Conservation (phyloP, 2,329 filamentous ascomycete species). For the Aspergillus luchuensis region DNA sequence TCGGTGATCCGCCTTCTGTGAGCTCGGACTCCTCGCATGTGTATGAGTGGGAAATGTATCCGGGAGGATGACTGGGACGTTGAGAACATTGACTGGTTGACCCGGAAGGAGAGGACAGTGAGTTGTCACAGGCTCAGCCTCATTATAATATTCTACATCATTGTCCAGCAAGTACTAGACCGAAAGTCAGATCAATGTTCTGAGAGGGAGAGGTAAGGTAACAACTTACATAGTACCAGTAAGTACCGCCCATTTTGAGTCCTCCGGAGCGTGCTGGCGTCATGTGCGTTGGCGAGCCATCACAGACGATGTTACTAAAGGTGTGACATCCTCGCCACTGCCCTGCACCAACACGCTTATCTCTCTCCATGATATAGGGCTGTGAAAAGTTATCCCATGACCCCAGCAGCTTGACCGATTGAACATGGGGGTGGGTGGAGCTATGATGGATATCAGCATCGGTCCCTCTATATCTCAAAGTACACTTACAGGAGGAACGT, state of each 20-base stretch:
- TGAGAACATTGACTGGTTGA: constrained; percentile 80
- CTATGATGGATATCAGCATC: constrained; percentile 27
- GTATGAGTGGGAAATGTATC: constrained; percentile 49
- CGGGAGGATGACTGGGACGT: constrained; percentile 71
- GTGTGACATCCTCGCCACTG: constrained; percentile 87
- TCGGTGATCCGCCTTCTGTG: constrained; percentile 61
- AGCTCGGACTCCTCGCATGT: constrained; percentile 67
- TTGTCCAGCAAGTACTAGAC: constrained; percentile 79
- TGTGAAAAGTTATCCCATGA: constrained; percentile 94
- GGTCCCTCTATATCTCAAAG: not conserved
- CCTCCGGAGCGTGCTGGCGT: constrained; percentile 69
- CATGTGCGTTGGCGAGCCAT: constrained; percentile 62
- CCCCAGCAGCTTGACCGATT: constrained; percentile 76
- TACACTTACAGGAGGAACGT: constrained; percentile 40
- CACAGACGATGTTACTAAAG: constrained; percentile 82
- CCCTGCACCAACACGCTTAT: constrained; percentile 70
- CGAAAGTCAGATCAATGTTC: constrained; percentile 26
- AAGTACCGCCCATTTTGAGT: constrained; percentile 87
- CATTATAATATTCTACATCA: constrained; percentile 74
- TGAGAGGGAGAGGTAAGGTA: not conserved
- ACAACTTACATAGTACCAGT: constrained; percentile 87
- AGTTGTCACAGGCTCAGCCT: constrained; percentile 71
- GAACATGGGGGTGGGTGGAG: constrained; percentile 42
- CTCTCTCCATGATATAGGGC: constrained; percentile 78
- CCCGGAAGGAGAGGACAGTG: constrained; percentile 84